A percentile compares a stretch with the other conserved stretches of the same genome.
These are phyloP conservation scores for Echria macrotheca DNA, from an alignment of 495 filamentous ascomycete genomes.

Conservation along the genomic window DNA sequence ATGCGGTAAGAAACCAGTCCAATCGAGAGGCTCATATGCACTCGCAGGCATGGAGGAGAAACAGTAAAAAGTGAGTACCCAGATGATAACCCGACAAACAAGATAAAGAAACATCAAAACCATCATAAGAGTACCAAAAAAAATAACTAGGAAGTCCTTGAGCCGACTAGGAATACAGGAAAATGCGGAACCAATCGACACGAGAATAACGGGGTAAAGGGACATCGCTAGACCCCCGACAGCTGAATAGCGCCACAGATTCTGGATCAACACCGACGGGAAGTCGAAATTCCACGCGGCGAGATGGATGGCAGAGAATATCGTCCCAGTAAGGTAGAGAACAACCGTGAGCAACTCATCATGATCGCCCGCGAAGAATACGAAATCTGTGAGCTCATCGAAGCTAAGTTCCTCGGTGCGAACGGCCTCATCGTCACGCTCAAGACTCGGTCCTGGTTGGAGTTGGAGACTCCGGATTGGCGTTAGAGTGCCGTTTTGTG, in stretches of 20 bases:
- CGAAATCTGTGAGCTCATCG: too few species aligned
- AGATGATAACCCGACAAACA: neutral
- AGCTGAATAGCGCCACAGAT: neutral
- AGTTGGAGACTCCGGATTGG: too few species aligned
- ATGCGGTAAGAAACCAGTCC: too few species aligned
- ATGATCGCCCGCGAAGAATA: too few species aligned
- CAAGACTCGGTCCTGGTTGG: too few species aligned
- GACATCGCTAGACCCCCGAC: neutral
- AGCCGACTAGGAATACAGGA: too few species aligned
- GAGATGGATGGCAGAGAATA: neutral
- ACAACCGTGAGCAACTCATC: neutral
- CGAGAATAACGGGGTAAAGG: neutral
- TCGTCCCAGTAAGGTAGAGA: neutral
- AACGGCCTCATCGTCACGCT: too few species aligned
- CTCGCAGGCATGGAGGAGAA: neutral
- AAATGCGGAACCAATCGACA: neutral
- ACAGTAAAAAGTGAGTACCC: neutral
- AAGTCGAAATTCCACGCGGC: constrained; percentile 3
- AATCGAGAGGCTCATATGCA: too few species aligned
- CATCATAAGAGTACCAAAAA: neutral
- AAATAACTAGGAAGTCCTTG: too few species aligned
- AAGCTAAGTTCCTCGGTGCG: too few species aligned
- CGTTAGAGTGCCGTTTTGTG: too few species aligned
- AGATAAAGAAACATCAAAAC: neutral
- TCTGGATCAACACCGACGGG: neutral